Evolutionary conservation across 179 eudicot species (phyloP), one percentile per base, ranked within the genome.

Genomic region (Spinacia oleracea): DNA sequence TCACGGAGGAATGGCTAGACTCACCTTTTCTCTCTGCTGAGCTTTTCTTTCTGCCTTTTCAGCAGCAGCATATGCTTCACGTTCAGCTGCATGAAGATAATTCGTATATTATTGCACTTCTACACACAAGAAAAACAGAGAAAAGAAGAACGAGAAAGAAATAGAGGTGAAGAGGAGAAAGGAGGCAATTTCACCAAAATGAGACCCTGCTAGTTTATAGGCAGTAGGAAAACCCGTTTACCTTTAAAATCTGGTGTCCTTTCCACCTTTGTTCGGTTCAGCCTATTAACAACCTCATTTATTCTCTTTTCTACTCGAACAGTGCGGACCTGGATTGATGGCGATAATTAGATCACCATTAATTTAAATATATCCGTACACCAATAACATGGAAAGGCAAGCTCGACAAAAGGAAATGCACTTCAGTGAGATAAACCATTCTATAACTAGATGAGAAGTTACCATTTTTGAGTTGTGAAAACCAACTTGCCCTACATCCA

Each of bases 401-500:
- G 21, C 23, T 55, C 75, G 29, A 9, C 29, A 50, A 16, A 25
- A n/a, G 2, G 38, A 23, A 23, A 45, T 18, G 65, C n/a, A 43
- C 35, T 62, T 38, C 12, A n/a, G 46, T 27, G 27, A 66, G 45
- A 23, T 35, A 68, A 31, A 73, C n/a, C 21, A 76, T 82, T 82
- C 55, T n/a, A 63, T 56, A 72, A 56, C 43, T 67, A 58, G 70
- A 63, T 27, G 79, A 77, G 56, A 62, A 56, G 35, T 59, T 85
- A 96, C 98, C 90, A 86, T 87, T 85, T 93, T 93, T 50, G 94
- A 76, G 78, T 88, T 92, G 85, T 90, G 85, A 80, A 93, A 91
- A 69, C 98, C 97, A 89, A 96, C 99, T 96, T 96, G 99, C 56
- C 97, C 99, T 80, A 96, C 99, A 88, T 96, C 99, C 99, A 96